Conservation (phyloP, 805 yeast species). For the Candida tibetensis region DNA sequence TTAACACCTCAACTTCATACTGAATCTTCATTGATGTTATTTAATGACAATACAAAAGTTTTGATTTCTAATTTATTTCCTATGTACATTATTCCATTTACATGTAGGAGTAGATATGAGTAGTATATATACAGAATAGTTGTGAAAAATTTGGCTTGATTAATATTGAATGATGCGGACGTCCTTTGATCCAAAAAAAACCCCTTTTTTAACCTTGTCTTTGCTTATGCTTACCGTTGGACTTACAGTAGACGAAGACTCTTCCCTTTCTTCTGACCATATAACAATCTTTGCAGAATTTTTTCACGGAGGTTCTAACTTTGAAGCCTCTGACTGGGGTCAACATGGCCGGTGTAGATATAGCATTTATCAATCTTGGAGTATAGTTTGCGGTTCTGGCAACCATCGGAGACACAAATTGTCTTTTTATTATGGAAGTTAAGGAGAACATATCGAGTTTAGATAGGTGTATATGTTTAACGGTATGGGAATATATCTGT, state of each 20-base stretch:
- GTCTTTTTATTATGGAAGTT: slow-evolving; percentile 16
- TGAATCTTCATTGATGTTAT: neutral
- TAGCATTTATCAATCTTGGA: slow-evolving; percentile 10
- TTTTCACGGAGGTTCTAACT: slow-evolving; percentile 89
- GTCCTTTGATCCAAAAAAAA: too few species aligned
- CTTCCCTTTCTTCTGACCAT: slow-evolving; percentile 94
- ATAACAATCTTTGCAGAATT: slow-evolving; percentile 85
- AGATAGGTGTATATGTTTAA: neutral
- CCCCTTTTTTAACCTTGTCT: slow-evolving; percentile 75
- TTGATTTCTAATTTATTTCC: slow-evolving; percentile 1
- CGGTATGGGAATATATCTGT: neutral
- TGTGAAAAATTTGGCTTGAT: too few species aligned
- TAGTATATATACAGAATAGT: too few species aligned
- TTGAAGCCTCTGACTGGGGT: slow-evolving; percentile 49
- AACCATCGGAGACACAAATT: slow-evolving; percentile 12
- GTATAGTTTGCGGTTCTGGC: slow-evolving; percentile 7
- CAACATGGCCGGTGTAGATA: slow-evolving; percentile 8
- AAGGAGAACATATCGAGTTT: slow-evolving; percentile 18
- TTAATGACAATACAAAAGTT: neutral
- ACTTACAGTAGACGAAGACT: slow-evolving; percentile 88
- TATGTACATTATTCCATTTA: slow-evolving; percentile 1
- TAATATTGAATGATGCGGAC: too few species aligned
- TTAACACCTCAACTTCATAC: too few species aligned
- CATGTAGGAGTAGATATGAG: too few species aligned
- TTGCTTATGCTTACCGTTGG: slow-evolving; percentile 91